These are phyloP conservation scores for Trichoderma afroharzianum DNA, from an alignment of 2,329 filamentous ascomycete genomes.

Conservation along the genomic window DNA sequence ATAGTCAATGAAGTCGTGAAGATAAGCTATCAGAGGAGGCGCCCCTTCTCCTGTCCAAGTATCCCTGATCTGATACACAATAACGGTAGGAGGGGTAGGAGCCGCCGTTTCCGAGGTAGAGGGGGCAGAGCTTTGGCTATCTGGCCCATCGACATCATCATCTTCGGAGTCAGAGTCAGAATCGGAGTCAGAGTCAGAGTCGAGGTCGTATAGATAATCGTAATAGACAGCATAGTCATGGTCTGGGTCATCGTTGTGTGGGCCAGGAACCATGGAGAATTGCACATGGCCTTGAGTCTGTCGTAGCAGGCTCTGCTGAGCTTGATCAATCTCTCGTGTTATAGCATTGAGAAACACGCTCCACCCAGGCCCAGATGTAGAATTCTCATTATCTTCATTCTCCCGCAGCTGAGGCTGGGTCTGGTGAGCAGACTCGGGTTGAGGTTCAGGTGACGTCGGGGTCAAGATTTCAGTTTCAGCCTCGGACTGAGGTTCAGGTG, in stretches of 20 bases:
- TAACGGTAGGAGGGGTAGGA: background rate
- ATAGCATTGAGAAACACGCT: background rate
- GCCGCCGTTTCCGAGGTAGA: background rate
- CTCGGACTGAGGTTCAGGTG: background rate
- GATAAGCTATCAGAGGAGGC: background rate
- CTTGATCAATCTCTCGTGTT: background rate
- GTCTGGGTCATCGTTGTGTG: background rate
- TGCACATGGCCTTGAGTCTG: background rate
- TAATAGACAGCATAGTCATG: conserved; percentile 1
- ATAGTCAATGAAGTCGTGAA: background rate
- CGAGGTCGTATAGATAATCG: background rate
- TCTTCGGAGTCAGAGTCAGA: too few species aligned
- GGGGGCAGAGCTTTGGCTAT: background rate
- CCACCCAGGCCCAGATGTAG: background rate
- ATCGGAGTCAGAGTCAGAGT: background rate
- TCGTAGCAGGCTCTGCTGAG: background rate
- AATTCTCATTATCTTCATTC: background rate
- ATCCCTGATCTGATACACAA: background rate
- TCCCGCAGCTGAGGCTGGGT: background rate
- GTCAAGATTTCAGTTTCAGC: background rate
- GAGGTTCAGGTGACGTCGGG: background rate
- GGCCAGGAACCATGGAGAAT: background rate
- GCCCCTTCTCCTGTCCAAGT: background rate
- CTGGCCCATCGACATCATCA: background rate
- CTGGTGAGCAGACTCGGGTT: background rate